Percentiles rank a stretch among this genome's conserved stretches.
Conservation (phyloP, 2,329 filamentous ascomycete species). For the Plenodomus biglobosus region DNA sequence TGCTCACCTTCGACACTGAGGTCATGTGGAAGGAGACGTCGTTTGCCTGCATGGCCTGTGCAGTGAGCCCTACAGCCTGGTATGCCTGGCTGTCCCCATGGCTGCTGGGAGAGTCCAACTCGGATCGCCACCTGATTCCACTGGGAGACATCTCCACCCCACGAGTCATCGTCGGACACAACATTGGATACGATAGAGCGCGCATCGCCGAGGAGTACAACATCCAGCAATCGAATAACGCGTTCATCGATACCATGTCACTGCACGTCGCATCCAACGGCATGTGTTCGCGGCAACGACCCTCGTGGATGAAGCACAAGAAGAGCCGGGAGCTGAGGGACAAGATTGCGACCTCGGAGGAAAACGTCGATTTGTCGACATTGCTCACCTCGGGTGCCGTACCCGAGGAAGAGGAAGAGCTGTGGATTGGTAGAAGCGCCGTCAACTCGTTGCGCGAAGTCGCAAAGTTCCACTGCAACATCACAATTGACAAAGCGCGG, state of each 20-base stretch:
- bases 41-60: conserved; percentile 96
- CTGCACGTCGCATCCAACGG: conserved; percentile 96
- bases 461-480: conserved; percentile 90
- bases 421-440: conserved; percentile 94
- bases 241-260: conserved; percentile 96
- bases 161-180: conserved; percentile 87
- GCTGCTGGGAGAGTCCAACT: conserved; percentile 79
- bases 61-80: conserved; percentile 85
- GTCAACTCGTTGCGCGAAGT: conserved; percentile 94
- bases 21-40: conserved; percentile 93
- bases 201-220: conserved; percentile 87
- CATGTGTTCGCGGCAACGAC: conserved; percentile 95
- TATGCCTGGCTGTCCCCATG: conserved; percentile 97
- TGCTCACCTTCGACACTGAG: conserved; percentile 93
- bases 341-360: conserved; percentile 70
- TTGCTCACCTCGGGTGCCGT: conserved; percentile 69
- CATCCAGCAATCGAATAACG: conserved; percentile 77
- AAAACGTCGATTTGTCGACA: conserved; percentile 69
- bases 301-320: conserved; percentile 96
- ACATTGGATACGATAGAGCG: conserved; percentile 91
- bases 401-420: conserved; percentile 83
- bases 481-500: conserved; percentile 85
- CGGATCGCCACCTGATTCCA: conserved; percentile 79
- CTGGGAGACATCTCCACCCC: conserved; percentile 73
- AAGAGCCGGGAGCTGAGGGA: conserved; percentile 86